phyloP scores from a whole-genome alignment of 1,284 basidiomycete genomes.

The Microbotryum intermedium region DNA sequence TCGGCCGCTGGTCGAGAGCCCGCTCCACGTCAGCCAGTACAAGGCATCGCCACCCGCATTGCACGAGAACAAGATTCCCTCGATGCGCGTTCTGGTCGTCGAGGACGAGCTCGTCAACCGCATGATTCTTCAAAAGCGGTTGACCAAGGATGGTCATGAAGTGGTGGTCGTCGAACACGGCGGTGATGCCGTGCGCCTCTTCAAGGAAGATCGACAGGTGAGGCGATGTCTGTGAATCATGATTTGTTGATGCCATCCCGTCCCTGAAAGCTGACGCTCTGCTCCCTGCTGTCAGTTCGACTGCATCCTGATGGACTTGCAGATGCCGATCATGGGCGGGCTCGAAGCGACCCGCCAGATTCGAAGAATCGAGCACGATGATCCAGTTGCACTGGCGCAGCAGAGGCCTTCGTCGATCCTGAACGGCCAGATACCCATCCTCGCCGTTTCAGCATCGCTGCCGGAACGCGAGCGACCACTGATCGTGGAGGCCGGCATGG shows the following conservation, averaged over 20 bases:
- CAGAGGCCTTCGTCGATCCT: constrained; percentile 19
- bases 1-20: not conserved
- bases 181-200: constrained; percentile 32
- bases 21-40: constrained; percentile 19
- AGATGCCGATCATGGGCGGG: not conserved
- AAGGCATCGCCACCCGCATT: not conserved
- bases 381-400: not conserved
- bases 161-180: constrained; percentile 34
- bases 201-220: constrained; percentile 23
- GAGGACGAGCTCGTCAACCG: constrained; percentile 47
- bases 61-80: constrained; percentile 1
- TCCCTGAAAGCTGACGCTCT: not conserved
- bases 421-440: constrained; percentile 39
- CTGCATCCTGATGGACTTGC: not conserved
- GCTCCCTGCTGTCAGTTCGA: not conserved
- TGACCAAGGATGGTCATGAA: constrained; percentile 33
- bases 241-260: constrained; percentile 4
- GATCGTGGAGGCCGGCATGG: constrained; percentile 28
- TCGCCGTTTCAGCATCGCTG: constrained; percentile 38
- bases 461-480: constrained; percentile 25
- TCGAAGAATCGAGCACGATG: constrained; percentile 24
- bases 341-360: constrained; percentile 29
- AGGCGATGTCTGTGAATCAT: constrained; percentile 10
- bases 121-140: constrained; percentile 33
- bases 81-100: constrained; percentile 58